Percentiles rank a stretch among this genome's conserved stretches.
These are phyloP conservation scores for Cystobasidium tubakii DNA, from an alignment of 768 basidiomycete genomes.

Conservation along the genomic window DNA sequence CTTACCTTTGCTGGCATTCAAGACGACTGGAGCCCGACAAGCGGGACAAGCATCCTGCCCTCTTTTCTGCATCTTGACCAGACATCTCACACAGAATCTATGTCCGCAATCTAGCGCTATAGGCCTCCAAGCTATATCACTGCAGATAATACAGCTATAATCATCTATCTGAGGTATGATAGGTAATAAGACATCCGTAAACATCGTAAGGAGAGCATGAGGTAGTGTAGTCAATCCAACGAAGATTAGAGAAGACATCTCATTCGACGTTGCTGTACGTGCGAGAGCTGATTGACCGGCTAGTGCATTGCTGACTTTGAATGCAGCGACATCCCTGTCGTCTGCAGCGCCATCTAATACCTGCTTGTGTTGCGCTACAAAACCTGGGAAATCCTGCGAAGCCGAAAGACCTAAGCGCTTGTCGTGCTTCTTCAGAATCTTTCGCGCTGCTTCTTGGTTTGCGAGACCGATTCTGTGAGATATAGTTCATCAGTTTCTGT, in stretches of 20 bases:
- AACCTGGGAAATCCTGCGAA: constrained; percentile 53
- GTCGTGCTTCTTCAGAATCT: constrained; percentile 74
- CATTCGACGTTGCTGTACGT: constrained; percentile 45
- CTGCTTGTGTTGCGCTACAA: constrained; percentile 45
- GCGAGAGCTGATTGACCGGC: constrained; percentile 11
- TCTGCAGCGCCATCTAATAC: neutral
- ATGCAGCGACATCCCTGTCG: neutral
- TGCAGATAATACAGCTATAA: constrained; percentile 82
- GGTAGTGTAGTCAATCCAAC: constrained; percentile 53
- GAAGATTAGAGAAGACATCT: constrained; percentile 47
- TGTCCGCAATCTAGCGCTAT: constrained; percentile 75
- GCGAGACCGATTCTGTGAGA: constrained; percentile 54
- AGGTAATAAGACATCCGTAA: constrained; percentile 74
- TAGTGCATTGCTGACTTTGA: neutral
- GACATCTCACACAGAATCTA: constrained; percentile 49
- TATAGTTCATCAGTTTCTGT: constrained; percentile 49
- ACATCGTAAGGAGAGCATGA: constrained; percentile 67
- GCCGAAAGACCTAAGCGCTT: constrained; percentile 76
- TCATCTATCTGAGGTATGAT: constrained; percentile 73
- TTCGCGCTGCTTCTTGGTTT: constrained; percentile 80
- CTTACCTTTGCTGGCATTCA: constrained; percentile 70
- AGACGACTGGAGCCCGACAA: constrained; percentile 69
- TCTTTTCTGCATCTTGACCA: constrained; percentile 86
- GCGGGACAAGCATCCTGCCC: constrained; percentile 71
- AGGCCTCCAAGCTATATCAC: constrained; percentile 84